Conservation (phyloP, 768 basidiomycete species). For the Kwoniella dejecticola region DNA sequence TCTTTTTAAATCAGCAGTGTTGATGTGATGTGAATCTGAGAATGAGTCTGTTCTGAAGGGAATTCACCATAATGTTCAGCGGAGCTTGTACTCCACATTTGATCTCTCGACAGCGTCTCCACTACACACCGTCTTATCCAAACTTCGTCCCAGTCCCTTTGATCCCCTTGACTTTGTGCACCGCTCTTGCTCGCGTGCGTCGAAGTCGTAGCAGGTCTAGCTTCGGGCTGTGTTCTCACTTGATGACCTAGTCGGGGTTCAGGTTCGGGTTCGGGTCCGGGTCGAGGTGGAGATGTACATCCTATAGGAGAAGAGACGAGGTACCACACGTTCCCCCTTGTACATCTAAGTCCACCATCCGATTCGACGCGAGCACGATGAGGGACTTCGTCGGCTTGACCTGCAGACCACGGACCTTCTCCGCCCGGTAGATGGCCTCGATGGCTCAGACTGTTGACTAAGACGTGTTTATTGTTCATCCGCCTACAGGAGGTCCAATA, state of each 20-base stretch:
- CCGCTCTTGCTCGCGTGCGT: too few relatives aligned
- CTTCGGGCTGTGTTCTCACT: too few relatives aligned
- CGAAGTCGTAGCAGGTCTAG: too few relatives aligned
- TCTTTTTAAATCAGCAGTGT: background rate
- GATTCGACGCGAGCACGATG: background rate
- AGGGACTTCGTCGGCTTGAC: slow-evolving; percentile 32
- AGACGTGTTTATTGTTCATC: slow-evolving; percentile 14
- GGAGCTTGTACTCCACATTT: slow-evolving; percentile 38
- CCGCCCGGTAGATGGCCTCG: background rate
- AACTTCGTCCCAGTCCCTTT: slow-evolving; percentile 3
- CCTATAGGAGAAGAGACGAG: slow-evolving; percentile 35
- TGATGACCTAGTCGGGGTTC: too few relatives aligned
- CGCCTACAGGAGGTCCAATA: slow-evolving; percentile 28
- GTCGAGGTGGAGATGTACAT: slow-evolving; percentile 13
- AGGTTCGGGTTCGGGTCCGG: background rate
- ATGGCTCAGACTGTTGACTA: slow-evolving; percentile 17
- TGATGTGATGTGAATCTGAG: background rate
- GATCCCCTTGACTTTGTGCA: background rate
- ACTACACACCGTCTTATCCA: slow-evolving; percentile 35
- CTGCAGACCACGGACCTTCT: slow-evolving; percentile 7
- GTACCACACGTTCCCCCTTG: slow-evolving; percentile 37
- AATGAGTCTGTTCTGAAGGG: background rate
- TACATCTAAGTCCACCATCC: slow-evolving; percentile 26
- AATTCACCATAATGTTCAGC: slow-evolving; percentile 34
- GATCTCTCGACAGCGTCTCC: slow-evolving; percentile 45